These are phyloP conservation scores for Cryptosporidium muris DNA, from an alignment of 169 alveolate species.

Conservation along the genomic window DNA sequence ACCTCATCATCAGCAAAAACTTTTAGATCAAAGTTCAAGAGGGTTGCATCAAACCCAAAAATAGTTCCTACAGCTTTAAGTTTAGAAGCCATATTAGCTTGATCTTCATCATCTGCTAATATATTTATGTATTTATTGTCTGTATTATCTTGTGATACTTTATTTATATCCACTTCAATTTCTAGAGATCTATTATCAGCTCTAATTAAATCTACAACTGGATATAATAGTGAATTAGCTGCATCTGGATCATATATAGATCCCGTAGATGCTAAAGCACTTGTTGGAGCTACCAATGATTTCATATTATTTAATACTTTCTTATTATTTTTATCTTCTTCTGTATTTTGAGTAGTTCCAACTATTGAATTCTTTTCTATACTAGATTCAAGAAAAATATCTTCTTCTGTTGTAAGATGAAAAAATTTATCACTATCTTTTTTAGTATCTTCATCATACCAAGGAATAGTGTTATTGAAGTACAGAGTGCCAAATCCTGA, in stretches of 20 bases:
- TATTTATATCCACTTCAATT: neutral
- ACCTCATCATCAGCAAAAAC: slow-evolving; percentile 63
- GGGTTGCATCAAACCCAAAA: slow-evolving; percentile 67
- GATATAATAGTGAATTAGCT: slow-evolving; percentile 53
- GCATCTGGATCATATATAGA: slow-evolving; percentile 55
- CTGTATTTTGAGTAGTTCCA: neutral
- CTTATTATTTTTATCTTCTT: slow-evolving; percentile 28
- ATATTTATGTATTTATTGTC: slow-evolving; percentile 7
- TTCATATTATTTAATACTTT: slow-evolving; percentile 58
- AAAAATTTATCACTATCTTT: slow-evolving; percentile 34
- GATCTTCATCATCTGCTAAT: slow-evolving; percentile 49
- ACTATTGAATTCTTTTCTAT: neutral
- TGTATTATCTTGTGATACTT: neutral
- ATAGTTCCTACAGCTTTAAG: slow-evolving; percentile 53
- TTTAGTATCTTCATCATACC: slow-evolving; percentile 61
- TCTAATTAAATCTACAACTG: slow-evolving; percentile 56
- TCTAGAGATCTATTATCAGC: slow-evolving; percentile 4
- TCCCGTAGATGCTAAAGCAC: slow-evolving; percentile 11
- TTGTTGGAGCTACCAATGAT: slow-evolving; percentile 62
- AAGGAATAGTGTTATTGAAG: slow-evolving; percentile 53
- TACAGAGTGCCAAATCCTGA: slow-evolving; percentile 65
- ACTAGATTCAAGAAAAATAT: slow-evolving; percentile 34
- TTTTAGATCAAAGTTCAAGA: slow-evolving; percentile 52
- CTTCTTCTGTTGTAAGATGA: slow-evolving; percentile 55
- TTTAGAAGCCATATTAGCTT: slow-evolving; percentile 59